These are phyloP conservation scores for Arachis stenosperma DNA, from an alignment of 306 rosid genomes.

Conservation along the genomic window DNA sequence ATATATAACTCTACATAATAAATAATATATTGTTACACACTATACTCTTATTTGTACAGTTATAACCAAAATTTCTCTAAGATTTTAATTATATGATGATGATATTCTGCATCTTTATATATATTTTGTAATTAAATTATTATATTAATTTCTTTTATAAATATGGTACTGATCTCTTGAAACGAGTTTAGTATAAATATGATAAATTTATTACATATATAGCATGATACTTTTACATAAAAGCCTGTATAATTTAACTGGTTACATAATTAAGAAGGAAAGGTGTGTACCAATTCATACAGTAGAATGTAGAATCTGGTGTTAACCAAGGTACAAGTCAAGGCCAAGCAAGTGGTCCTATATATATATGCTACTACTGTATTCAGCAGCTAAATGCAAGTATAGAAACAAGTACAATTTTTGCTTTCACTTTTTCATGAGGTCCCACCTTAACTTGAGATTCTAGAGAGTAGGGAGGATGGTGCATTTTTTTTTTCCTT, in stretches of 20 bases:
- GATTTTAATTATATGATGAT: no score
- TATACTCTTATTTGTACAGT: no score
- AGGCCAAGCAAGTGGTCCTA: conserved; percentile 50
- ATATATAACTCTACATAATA: neutral
- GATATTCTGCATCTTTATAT: no score
- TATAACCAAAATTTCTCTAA: no score
- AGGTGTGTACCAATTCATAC: conserved; percentile 26
- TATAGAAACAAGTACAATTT: conserved; percentile 49
- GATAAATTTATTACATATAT: no score
- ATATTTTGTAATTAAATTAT: no score
- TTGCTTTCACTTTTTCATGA: conserved; percentile 36
- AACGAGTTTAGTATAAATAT: no score
- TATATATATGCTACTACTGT: conserved; percentile 12
- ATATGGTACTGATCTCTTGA: no score
- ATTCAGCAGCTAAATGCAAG: conserved; percentile 44
- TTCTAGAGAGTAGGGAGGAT: conserved; percentile 32
- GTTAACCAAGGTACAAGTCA: conserved; percentile 46
- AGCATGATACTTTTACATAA: no score
- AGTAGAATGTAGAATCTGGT: conserved; percentile 40
- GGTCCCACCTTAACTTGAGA: conserved; percentile 42
- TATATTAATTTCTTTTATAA: no score
- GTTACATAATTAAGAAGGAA: neutral
- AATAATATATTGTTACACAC: no score
- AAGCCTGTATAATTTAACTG: neutral
- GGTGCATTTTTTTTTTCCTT: conserved; percentile 38